Evolutionary conservation across 1,284 basidiomycete species (phyloP).

Genomic region (Coniferiporia weirii): DNA sequence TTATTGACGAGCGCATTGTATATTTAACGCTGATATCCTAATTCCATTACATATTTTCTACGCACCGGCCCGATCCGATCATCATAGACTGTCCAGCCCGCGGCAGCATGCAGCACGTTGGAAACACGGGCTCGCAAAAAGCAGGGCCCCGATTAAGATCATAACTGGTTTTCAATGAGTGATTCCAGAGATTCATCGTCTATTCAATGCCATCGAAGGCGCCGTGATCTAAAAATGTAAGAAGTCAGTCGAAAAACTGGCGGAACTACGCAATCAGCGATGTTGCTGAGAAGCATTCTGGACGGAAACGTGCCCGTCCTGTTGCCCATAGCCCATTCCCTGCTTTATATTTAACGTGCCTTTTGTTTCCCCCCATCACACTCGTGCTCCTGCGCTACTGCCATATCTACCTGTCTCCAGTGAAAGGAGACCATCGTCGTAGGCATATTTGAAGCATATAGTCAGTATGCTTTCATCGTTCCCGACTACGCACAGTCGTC

Average conservation of each 20-base stretch:
- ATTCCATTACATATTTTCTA: neutral
- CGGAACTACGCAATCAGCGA: too few relatives aligned
- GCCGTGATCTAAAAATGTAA: too few relatives aligned
- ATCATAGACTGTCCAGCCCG: too few relatives aligned
- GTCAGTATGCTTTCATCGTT: neutral
- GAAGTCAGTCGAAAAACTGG: too few relatives aligned
- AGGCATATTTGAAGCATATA: neutral
- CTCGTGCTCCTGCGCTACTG: neutral
- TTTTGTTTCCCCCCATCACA: neutral
- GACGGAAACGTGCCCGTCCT: neutral
- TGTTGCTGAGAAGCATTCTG: neutral
- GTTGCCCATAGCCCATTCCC: neutral
- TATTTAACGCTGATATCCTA: slow-evolving; percentile 2
- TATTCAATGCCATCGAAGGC: neutral
- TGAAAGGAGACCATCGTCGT: too few relatives aligned
- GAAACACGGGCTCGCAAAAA: neutral
- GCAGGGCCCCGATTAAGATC: neutral
- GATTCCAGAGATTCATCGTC: neutral
- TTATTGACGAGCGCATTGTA: neutral
- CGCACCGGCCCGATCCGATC: neutral
- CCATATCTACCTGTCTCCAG: neutral
- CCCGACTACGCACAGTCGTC: too few relatives aligned
- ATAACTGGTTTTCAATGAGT: neutral
- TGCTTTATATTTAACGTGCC: neutral
- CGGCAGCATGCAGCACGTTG: neutral